Evolutionary conservation across 495 filamentous ascomycete genomes (phyloP), one percentile per base, ranked within the genome.

Genomic region (Penicillium alfredii): DNA sequence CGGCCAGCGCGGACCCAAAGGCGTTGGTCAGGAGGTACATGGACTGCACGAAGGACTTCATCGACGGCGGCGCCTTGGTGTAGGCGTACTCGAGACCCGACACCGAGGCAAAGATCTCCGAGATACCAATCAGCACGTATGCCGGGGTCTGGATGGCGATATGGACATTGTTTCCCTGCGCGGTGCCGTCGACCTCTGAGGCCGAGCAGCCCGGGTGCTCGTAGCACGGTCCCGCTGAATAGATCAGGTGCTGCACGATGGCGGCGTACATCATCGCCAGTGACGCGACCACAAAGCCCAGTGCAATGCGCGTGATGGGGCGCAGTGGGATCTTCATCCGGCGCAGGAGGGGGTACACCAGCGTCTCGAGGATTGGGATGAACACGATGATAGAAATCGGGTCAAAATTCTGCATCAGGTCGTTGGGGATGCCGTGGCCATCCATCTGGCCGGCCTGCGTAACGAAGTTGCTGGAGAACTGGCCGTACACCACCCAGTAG

Each of bases 51-150:
- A 88, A 77, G n/a, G 80, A 84, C 33, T 82, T 77, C 82, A 90
- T 88, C 50, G 78, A 84, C 46, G 74, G 76, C 5, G 87, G 87
- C 0, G 87, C 85, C 66, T 90, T 87, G 55, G 80, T 85, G 61
- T 81, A 89, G 19, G 86, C 87, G 51, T 89, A 88, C 54, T 84
- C 80, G 10, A 83, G 65, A 35, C 67, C 71, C 13, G 79, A 83
- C 55, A 86, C 80, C 30, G 72, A 80, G 11, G 81, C 80, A 57
- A 87, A 78, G 47, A 86, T 84, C 60, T 87, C 84, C 15, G 79
- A 81, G 20, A 86, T 45, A 52, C 74, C 84, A 40, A 85, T 80
- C 35, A 87, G 69, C 17, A 85, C 51, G 61, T 88, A 87, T 3
- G 79, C 70, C 4, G 74, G 74, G 8, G 77, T 78, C 53, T 88